Evolutionary conservation across 2,329 filamentous ascomycete species (phyloP).

Genomic region (Chrysoporthe deuterocubensis): DNA sequence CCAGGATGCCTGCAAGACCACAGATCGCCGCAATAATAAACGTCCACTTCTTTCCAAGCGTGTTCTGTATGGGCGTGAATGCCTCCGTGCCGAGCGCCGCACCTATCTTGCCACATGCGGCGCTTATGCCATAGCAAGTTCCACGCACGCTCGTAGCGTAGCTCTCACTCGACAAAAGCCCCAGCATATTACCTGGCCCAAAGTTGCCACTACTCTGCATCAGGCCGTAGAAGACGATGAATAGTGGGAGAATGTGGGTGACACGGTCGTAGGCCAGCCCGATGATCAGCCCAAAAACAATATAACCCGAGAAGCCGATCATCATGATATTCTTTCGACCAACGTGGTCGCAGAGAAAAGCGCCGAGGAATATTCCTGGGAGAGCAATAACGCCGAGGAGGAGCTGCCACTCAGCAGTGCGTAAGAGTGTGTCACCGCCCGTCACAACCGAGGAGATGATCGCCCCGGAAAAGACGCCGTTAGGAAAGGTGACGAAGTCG

Average conservation of each 20-base stretch:
- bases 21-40: not conserved
- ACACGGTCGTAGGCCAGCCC: constrained; percentile 51
- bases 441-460: constrained; percentile 50
- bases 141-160: constrained; percentile 55
- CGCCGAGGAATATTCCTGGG: constrained; percentile 46
- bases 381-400: constrained; percentile 39
- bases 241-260: constrained; percentile 52
- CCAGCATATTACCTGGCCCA: constrained; percentile 51
- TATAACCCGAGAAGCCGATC: constrained; percentile 51
- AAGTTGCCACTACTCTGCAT: constrained; percentile 54
- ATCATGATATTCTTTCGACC: constrained; percentile 55
- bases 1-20: not conserved
- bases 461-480: constrained; percentile 58
- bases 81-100: constrained; percentile 55
- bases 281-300: constrained; percentile 52
- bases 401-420: constrained; percentile 52
- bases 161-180: constrained; percentile 48
- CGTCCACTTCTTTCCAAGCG: constrained; percentile 24
- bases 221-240: constrained; percentile 55
- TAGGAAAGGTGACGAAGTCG: constrained; percentile 59
- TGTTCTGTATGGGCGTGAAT: constrained; percentile 54
- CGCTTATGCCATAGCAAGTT: constrained; percentile 52
- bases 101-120: constrained; percentile 53
- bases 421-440: constrained; percentile 42
- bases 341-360: constrained; percentile 52